Conservation (phyloP, 2,329 filamentous ascomycete species). For the Aaosphaeria pasadenensis region DNA sequence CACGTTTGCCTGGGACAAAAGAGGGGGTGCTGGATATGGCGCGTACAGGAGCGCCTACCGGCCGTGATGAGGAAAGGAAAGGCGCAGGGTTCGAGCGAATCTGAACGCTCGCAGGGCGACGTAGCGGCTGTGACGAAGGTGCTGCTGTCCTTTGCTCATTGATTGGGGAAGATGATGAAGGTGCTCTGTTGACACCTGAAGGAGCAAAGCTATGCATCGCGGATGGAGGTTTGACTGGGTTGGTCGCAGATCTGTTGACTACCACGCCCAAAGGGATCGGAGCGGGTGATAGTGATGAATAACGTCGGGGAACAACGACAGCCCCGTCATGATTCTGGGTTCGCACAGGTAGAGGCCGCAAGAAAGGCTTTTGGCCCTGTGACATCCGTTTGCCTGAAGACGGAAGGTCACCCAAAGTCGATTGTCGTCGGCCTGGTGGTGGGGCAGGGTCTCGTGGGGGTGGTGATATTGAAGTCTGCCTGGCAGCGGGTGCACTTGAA, state of each 20-base stretch:
- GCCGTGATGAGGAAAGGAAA: slow-evolving; percentile 40
- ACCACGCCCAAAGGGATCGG: slow-evolving; percentile 22
- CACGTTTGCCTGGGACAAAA: slow-evolving; percentile 21
- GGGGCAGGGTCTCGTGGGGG: slow-evolving; percentile 25
- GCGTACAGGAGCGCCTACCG: slow-evolving; percentile 13
- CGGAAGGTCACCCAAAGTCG: slow-evolving; percentile 16
- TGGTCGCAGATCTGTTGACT: slow-evolving; percentile 30
- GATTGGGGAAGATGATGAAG: slow-evolving; percentile 7
- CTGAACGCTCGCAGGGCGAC: slow-evolving; percentile 44
- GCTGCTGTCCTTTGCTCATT: slow-evolving; percentile 9
- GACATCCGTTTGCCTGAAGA: slow-evolving; percentile 22
- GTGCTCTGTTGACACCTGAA: neutral
- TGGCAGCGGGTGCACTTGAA: slow-evolving; percentile 20
- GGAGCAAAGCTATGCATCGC: neutral
- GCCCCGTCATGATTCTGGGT: slow-evolving; percentile 25
- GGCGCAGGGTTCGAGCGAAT: slow-evolving; percentile 42
- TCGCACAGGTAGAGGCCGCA: slow-evolving; percentile 34
- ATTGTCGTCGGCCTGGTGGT: slow-evolving; percentile 23
- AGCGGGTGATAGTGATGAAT: slow-evolving; percentile 25
- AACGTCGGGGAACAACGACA: slow-evolving; percentile 21
- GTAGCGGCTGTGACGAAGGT: slow-evolving; percentile 25
- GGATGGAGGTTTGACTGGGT: slow-evolving; percentile 15
- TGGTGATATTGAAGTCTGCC: slow-evolving; percentile 24
- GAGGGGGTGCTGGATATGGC: slow-evolving; percentile 29
- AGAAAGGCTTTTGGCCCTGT: slow-evolving; percentile 32